Percentiles rank a stretch among this genome's conserved stretches.
Conservation (phyloP, 169 alveolate genomes). For the Plasmodium cynomolgi region DNA sequence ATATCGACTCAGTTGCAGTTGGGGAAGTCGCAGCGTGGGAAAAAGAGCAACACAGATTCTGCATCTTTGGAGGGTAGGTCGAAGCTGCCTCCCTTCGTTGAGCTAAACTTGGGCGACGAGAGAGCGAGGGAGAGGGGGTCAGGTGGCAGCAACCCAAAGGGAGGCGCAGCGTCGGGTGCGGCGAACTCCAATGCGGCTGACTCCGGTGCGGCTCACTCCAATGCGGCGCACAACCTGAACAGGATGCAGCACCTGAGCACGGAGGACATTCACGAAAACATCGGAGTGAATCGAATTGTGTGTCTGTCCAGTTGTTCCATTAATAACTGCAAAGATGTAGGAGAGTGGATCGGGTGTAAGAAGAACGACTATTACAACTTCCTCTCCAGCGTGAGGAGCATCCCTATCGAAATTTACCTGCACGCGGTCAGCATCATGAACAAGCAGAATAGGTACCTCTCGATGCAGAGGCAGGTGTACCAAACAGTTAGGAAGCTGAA, state of each 20-base stretch:
- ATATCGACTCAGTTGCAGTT: conserved; percentile 89
- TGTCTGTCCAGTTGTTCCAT: conserved; percentile 68
- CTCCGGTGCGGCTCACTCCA: not conserved
- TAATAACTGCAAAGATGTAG: conserved; percentile 87
- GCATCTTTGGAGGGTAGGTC: not conserved
- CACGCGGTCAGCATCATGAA: conserved; percentile 74
- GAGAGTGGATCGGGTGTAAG: conserved; percentile 92
- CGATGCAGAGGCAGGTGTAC: conserved; percentile 76
- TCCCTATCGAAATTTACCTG: conserved; percentile 83
- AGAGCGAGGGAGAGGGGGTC: not conserved
- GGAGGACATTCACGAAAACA: conserved; percentile 4
- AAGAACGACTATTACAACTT: conserved; percentile 83
- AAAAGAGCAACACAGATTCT: not conserved
- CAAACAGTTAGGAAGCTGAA: conserved; percentile 69
- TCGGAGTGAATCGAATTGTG: conserved; percentile 59
- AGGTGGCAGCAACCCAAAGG: not conserved
- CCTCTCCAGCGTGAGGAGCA: conserved; percentile 87
- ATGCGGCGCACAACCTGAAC: not conserved
- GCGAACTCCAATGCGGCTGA: not conserved
- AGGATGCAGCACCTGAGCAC: conserved; percentile 8
- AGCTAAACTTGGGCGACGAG: not conserved
- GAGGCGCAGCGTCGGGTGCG: not conserved
- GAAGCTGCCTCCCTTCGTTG: not conserved
- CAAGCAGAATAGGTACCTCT: conserved; percentile 59
- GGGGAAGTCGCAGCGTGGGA: conserved; percentile 30